Conservation (phyloP, 176 grass and related monocot genomes). For the Oryza glaberrima region DNA sequence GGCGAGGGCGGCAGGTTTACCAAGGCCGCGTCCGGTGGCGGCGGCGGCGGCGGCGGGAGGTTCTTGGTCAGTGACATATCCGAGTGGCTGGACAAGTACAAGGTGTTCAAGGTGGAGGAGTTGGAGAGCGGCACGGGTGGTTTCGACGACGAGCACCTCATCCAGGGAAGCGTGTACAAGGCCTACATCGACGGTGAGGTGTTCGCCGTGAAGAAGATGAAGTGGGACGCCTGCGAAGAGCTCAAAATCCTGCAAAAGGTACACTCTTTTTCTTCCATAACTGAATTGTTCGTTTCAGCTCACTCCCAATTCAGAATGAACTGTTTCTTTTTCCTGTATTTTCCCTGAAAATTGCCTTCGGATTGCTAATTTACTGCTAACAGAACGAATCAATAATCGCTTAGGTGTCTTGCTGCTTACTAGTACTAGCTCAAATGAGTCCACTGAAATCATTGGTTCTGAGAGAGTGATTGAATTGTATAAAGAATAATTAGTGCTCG, state of each 20-base stretch:
- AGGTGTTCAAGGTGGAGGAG: slow-evolving; percentile 78
- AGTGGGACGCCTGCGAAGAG: slow-evolving; percentile 96
- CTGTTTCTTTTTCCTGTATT: too few relatives aligned
- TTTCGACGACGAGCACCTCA: slow-evolving; percentile 61
- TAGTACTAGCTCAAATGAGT: neutral
- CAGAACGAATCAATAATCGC: neutral
- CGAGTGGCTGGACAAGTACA: slow-evolving; percentile 97
- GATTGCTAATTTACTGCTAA: neutral
- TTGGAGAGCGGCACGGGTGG: slow-evolving; percentile 60
- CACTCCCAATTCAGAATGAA: neutral
- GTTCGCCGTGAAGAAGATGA: slow-evolving; percentile 96
- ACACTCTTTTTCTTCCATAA: neutral
- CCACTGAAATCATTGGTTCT: neutral
- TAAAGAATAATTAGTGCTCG: neutral
- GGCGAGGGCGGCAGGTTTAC: slow-evolving; percentile 32
- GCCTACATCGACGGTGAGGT: slow-evolving; percentile 75
- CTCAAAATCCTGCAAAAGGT: slow-evolving; percentile 99
- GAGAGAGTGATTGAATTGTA: neutral
- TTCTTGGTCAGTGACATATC: slow-evolving; percentile 76
- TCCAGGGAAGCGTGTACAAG: slow-evolving; percentile 91
- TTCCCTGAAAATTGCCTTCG: neutral
- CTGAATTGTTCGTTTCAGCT: slow-evolving; percentile 19
- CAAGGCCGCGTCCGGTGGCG: slow-evolving; percentile 20
- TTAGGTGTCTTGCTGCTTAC: neutral
- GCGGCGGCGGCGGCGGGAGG: slow-evolving; percentile 31